A percentile compares a stretch with the other conserved stretches of the same genome.
Conservation (phyloP, 768 basidiomycete genomes). For the Mycena epipterygia region DNA sequence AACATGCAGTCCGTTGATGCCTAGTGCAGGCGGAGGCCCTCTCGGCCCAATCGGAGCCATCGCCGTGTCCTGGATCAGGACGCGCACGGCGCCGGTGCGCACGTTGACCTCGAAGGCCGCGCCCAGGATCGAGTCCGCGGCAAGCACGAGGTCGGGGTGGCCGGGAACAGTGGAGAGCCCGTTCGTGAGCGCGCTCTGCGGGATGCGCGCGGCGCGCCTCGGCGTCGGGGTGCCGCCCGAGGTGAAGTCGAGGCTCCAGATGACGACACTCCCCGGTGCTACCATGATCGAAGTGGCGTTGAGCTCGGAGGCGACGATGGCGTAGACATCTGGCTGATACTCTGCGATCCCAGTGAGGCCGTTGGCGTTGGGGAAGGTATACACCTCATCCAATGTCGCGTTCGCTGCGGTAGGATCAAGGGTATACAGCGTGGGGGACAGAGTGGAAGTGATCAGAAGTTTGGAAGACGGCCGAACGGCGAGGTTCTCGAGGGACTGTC, state of each 20-base stretch:
- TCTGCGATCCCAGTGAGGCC: slow-evolving; percentile 14
- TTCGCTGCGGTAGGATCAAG: slow-evolving; percentile 12
- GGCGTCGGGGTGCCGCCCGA: slow-evolving; percentile 4
- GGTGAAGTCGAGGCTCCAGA: slow-evolving; percentile 22
- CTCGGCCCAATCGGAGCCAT: slow-evolving; percentile 8
- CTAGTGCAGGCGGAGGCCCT: slow-evolving; percentile 6
- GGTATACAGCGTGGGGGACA: slow-evolving; percentile 20
- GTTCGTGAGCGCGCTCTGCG: slow-evolving; percentile 12
- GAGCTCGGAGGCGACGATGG: slow-evolving; percentile 21
- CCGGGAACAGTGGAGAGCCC: slow-evolving; percentile 24
- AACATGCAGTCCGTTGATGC: slow-evolving; percentile 24
- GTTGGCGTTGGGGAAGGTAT: slow-evolving; percentile 21
- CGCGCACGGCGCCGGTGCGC: slow-evolving; percentile 21
- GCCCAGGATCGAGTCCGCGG: slow-evolving; percentile 25
- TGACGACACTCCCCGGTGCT: slow-evolving; percentile 15
- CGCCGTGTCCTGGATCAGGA: slow-evolving; percentile 15
- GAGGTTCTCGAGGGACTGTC: slow-evolving; percentile 17
- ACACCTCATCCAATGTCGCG: slow-evolving; percentile 13
- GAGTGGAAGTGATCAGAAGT: slow-evolving; percentile 12
- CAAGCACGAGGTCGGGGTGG: slow-evolving; percentile 26
- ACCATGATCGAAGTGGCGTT: slow-evolving; percentile 13
- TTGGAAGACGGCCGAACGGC: slow-evolving; percentile 15
- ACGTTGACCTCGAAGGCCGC: slow-evolving; percentile 20
- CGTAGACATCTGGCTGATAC: slow-evolving; percentile 21
- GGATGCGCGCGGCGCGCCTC: slow-evolving; percentile 10